Evolutionary conservation across 345 rosid genomes (phyloP), one percentile per base, ranked within the genome.

Genomic region (Limnanthes douglasii): DNA sequence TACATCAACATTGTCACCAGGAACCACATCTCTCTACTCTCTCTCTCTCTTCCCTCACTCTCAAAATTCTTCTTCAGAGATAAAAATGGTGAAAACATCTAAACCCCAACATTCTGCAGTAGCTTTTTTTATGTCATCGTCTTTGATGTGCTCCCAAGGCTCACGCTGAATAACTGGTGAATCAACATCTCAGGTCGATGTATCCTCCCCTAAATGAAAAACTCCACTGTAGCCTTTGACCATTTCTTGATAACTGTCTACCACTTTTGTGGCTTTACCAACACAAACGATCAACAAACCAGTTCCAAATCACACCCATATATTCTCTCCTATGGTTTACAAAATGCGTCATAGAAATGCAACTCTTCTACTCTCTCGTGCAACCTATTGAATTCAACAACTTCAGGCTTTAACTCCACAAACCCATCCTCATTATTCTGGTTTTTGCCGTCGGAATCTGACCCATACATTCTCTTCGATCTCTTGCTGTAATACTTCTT

Each of bases 161-260:
- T n/a, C n/a, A n/a, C n/a, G n/a, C n/a, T 28, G 12, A 52, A 83
- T 47, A 46, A 84, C 98, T 1, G 92, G 94, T 19, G 98, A 90
- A 57, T 84, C 94, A n/a, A 95, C 92, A 36, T 84, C 98, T 73
- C 74, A 68, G 47, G 94, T 84, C 53, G 94, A 84, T 43, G 96
- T 84, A 38, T 95, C 92, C 76, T 90, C 96, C 46, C 98, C 98
- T 46, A 90, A 61, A 32, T 94, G 84, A 60, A 90, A 74, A 53
- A 84, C 77, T 36, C 98, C 95, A 15, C 92, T 84, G 27, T 90
- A 90, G 46, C 93, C 80, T 59, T 90, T 84, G 31, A 66, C 47
- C 96, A 84, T 77, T 18, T 86, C 92, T 65, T 84, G 96, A 56
- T 80, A 90, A 7, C 98, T 66, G 13, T 90, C 94, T 36, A 70